phyloP scores from a whole-genome alignment of 495 filamentous ascomycete genomes.

The Neurospora sp. region DNA sequence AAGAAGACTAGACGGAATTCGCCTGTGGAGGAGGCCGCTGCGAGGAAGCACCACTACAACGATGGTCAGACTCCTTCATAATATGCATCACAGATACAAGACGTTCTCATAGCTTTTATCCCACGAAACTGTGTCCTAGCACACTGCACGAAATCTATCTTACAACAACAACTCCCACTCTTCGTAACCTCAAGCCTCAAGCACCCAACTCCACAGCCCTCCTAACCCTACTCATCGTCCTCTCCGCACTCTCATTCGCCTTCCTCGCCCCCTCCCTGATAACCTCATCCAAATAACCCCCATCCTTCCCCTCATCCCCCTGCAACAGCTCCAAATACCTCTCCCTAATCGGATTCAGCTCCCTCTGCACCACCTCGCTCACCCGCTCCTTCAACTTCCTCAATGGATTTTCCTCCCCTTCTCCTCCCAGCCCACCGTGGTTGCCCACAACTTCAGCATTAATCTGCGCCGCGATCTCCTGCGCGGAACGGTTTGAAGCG shows the following conservation, averaged over 20 bases:
- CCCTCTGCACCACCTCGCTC: constrained; percentile 39
- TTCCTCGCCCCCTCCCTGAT: constrained; percentile 47
- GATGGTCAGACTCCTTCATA: background rate
- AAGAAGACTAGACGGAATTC: background rate
- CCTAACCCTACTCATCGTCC: constrained; percentile 57
- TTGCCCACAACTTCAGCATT: background rate
- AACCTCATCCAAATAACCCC: constrained; percentile 46
- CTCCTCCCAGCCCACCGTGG: background rate
- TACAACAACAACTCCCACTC: background rate
- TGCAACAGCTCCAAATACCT: constrained; percentile 45
- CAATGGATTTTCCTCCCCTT: constrained; percentile 35
- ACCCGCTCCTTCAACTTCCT: constrained; percentile 61
- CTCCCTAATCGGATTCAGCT: constrained; percentile 51
- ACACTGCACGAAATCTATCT: background rate
- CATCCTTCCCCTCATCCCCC: constrained; percentile 23
- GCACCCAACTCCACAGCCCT: constrained; percentile 49
- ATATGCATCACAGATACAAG: background rate
- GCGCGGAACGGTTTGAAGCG: constrained; percentile 28
- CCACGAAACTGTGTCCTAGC: background rate
- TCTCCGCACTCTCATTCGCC: constrained; percentile 54
- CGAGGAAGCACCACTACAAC: background rate
- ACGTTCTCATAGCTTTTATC: background rate
- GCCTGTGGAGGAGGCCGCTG: background rate
- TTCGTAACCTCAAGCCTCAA: background rate
- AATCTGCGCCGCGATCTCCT: constrained; percentile 47